These are phyloP conservation scores for Xylariaceae sp. DNA, from an alignment of 2,329 filamentous ascomycete species.

Conservation along the genomic window DNA sequence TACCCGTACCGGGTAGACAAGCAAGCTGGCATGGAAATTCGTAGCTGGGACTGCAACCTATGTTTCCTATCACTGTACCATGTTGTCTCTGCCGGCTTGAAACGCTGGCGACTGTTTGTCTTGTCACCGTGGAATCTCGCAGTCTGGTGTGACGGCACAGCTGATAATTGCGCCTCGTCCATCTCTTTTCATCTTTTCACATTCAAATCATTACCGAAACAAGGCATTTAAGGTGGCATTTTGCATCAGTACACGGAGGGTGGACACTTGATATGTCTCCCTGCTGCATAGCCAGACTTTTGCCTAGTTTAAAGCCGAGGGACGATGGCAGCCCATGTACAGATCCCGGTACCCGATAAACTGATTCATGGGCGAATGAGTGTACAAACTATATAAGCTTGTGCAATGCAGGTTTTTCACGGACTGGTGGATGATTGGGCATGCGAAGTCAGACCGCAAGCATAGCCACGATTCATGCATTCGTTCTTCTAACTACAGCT, in stretches of 20 bases:
- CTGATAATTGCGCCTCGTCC: slow-evolving; percentile 1
- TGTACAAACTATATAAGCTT: background rate
- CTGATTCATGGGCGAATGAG: slow-evolving; percentile 10
- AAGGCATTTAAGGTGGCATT: background rate
- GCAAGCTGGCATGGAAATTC: background rate
- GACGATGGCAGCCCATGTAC: slow-evolving; percentile 4
- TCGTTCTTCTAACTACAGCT: slow-evolving; percentile 16
- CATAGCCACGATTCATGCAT: slow-evolving; percentile 30
- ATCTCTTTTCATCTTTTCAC: background rate
- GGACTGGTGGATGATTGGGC: slow-evolving; percentile 18
- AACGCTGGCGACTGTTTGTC: background rate
- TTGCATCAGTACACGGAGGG: slow-evolving; percentile 3
- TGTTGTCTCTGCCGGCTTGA: background rate
- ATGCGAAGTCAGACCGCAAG: slow-evolving; percentile 23
- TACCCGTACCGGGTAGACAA: background rate
- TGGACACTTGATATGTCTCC: background rate
- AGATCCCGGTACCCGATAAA: slow-evolving; percentile 10
- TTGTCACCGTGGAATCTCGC: background rate
- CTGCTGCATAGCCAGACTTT: slow-evolving; percentile 8
- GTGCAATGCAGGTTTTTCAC: slow-evolving; percentile 6
- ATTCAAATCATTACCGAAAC: background rate
- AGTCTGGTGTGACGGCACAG: slow-evolving; percentile 3
- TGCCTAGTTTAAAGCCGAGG: slow-evolving; percentile 15
- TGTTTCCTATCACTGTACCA: background rate
- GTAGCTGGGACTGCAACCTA: background rate